Conservation (phyloP, 257 asterid species). For the Solanum medicagineum region DNA sequence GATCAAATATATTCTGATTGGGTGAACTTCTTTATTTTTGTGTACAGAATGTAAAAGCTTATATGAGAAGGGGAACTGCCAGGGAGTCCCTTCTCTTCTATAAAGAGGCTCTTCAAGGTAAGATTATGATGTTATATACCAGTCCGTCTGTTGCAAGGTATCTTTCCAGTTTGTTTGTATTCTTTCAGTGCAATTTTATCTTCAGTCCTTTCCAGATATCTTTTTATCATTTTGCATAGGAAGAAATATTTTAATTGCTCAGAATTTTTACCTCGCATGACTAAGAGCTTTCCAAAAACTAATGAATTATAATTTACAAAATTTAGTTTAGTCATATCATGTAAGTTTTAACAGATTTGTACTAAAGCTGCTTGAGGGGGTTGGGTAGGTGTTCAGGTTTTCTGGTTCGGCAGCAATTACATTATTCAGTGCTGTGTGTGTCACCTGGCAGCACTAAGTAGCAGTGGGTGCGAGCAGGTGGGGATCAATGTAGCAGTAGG, state of each 20-base stretch:
- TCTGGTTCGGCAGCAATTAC: neutral
- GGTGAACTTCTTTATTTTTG: neutral
- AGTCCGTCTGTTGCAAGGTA: neutral
- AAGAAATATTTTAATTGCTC: neutral
- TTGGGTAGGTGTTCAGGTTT: neutral
- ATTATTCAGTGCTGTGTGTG: neutral
- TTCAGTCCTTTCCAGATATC: neutral
- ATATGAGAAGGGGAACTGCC: conserved; percentile 77
- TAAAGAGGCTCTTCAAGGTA: conserved; percentile 86
- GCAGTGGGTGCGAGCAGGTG: neutral
- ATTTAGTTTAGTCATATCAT: neutral
- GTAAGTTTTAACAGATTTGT: neutral
- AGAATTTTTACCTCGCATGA: neutral
- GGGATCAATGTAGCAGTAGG: neutral
- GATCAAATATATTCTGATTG: neutral
- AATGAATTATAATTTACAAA: neutral
- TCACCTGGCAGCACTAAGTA: neutral
- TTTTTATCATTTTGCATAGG: neutral
- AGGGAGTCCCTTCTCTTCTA: conserved; percentile 52
- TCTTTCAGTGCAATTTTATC: neutral
- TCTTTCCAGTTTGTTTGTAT: neutral
- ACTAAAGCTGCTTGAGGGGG: neutral
- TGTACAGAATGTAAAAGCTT: conserved; percentile 69
- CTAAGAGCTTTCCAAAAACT: neutral
- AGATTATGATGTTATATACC: neutral